Evolutionary conservation across 106 monocot species (phyloP).

Genomic region (Cymbidium sinense): DNA sequence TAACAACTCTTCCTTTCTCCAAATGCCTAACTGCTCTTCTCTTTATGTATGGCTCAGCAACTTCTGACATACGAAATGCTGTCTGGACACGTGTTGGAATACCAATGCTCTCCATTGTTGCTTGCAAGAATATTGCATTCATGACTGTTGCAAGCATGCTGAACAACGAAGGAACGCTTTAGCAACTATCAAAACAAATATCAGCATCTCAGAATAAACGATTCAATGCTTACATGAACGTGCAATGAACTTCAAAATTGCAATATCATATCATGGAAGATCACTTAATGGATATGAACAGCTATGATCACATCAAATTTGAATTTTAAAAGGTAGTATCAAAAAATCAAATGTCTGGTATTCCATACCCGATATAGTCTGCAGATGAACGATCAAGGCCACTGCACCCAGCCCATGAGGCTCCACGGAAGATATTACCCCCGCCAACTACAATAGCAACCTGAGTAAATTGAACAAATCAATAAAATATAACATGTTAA

Average conservation of each 20-base stretch:
- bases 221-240: neutral
- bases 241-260: neutral
- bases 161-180: neutral
- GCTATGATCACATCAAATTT: slow-evolving; percentile 2
- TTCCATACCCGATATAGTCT: slow-evolving; percentile 86
- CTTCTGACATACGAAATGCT: slow-evolving; percentile 97
- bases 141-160: slow-evolving; percentile 99
- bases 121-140: slow-evolving; percentile 99
- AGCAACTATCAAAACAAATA: neutral
- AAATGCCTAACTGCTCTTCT: slow-evolving; percentile 91
- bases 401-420: slow-evolving; percentile 91
- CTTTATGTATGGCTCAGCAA: slow-evolving; percentile 95
- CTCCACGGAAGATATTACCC: slow-evolving; percentile 93
- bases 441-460: slow-evolving; percentile 99
- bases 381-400: slow-evolving; percentile 98
- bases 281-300: neutral
- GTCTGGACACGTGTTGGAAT: slow-evolving; percentile 97
- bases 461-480: slow-evolving; percentile 21
- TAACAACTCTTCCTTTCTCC: slow-evolving; percentile 96
- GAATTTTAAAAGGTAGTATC: slow-evolving; percentile 1
- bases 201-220: neutral
- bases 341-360: neutral
- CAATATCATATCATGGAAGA: neutral
- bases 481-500: neutral
- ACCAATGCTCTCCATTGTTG: slow-evolving; percentile 99